Evolutionary conservation across 345 rosid genomes (phyloP).

Genomic region (Moricandia moricandioides): DNA sequence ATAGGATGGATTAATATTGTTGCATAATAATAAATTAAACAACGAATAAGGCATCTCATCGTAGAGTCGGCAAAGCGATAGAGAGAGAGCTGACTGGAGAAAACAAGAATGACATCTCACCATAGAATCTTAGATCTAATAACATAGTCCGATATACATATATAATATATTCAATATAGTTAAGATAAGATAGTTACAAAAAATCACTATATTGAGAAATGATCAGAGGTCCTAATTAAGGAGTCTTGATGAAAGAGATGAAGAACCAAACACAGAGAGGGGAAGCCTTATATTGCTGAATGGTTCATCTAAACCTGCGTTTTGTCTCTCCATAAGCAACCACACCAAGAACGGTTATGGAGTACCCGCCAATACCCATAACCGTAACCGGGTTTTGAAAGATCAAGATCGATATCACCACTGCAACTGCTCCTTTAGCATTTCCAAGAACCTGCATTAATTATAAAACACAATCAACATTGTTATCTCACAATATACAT

Average conservation of each 20-base stretch:
- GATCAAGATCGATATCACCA: constrained; percentile 74
- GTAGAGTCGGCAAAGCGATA: neutral
- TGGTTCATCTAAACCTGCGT: constrained; percentile 64
- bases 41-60: constrained; percentile 9
- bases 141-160: constrained; percentile 14
- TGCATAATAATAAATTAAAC: neutral
- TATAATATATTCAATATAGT: neutral
- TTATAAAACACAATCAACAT: neutral
- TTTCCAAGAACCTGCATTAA: constrained; percentile 75
- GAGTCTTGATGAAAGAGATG: constrained; percentile 5
- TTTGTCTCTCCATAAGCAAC: constrained; percentile 90
- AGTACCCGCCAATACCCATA: constrained; percentile 76
- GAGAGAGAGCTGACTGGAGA: neutral
- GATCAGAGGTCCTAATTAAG: constrained; percentile 17
- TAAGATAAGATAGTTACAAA: constrained; percentile 31
- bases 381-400: constrained; percentile 82
- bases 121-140: neutral
- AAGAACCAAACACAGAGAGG: constrained; percentile 3
- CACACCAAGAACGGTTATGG: constrained; percentile 75
- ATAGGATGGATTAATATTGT: neutral
- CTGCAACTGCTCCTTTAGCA: constrained; percentile 97
- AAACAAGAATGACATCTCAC: constrained; percentile 12
- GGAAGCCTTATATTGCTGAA: constrained; percentile 6
- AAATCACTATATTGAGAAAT: constrained; percentile 25
- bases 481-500: neutral